Conservation (phyloP, 116 monocot species). For the Dioscorea cayenensis region DNA sequence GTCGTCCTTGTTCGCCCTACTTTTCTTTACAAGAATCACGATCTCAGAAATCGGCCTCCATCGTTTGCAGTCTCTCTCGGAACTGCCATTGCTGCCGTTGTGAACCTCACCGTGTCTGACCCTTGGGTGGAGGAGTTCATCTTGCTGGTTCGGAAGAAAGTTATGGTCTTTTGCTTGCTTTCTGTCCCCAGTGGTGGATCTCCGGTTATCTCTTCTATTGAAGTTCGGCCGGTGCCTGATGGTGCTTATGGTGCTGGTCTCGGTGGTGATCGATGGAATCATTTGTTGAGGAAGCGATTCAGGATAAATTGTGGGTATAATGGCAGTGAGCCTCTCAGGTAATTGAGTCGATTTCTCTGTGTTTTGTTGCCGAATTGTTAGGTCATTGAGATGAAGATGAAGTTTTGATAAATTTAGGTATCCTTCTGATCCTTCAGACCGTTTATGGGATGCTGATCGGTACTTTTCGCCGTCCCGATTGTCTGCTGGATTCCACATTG, state of each 20-base stretch:
- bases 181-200: constrained; percentile 15
- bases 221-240: constrained; percentile 35
- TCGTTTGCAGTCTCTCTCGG: constrained; percentile 32
- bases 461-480: constrained; percentile 29
- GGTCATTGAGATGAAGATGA: too few relatives aligned
- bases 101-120: constrained; percentile 30
- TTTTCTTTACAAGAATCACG: constrained; percentile 35
- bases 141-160: constrained; percentile 20
- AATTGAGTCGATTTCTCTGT: background rate
- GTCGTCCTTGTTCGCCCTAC: constrained; percentile 19
- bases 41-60: constrained; percentile 25
- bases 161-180: constrained; percentile 29
- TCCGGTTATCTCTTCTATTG: constrained; percentile 46
- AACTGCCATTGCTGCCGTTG: constrained; percentile 13
- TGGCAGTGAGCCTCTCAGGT: constrained; percentile 24
- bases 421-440: constrained; percentile 37
- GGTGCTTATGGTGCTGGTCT: constrained; percentile 21
- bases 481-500: constrained; percentile 24
- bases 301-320: constrained; percentile 40
- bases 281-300: constrained; percentile 32
- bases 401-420: constrained; percentile 21
- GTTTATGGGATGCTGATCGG: constrained; percentile 40
- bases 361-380: too few relatives aligned
- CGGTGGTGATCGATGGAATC: background rate
- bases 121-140: constrained; percentile 39